These are phyloP conservation scores for Ilex aquifolium DNA, from an alignment of 257 asterid genomes.

Conservation along the genomic window DNA sequence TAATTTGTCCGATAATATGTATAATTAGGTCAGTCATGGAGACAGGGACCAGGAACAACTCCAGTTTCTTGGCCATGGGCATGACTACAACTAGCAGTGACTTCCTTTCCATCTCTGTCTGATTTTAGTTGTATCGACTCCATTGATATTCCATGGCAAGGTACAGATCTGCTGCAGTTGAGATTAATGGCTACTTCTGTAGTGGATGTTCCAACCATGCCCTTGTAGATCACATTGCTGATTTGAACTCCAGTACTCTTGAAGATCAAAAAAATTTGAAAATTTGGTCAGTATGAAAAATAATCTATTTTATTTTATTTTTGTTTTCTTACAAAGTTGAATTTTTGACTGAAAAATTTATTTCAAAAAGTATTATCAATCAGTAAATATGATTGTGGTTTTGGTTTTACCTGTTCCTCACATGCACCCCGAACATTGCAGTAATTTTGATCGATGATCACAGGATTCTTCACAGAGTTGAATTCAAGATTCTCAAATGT, in stretches of 20 bases:
- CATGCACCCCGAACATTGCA: conserved; percentile 36
- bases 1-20: no score
- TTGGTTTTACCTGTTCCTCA: conserved; percentile 27
- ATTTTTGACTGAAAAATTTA: neutral
- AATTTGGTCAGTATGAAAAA: neutral
- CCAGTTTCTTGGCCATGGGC: conserved; percentile 42
- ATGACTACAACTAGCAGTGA: conserved; percentile 38
- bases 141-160: conserved; percentile 41
- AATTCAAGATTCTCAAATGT: conserved; percentile 42
- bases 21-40: neutral
- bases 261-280: neutral
- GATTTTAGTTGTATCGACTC: conserved; percentile 27
- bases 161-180: conserved; percentile 48
- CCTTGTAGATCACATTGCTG: conserved; percentile 36
- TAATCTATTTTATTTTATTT: neutral
- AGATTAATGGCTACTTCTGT: conserved; percentile 42
- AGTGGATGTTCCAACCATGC: conserved; percentile 44
- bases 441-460: conserved; percentile 64
- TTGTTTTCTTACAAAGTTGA: neutral
- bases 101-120: conserved; percentile 17
- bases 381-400: neutral
- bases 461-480: conserved; percentile 41
- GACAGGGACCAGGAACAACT: conserved; percentile 47
- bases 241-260: conserved; percentile 58
- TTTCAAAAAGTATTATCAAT: neutral